A percentile compares a stretch with the other conserved stretches of the same genome.
phyloP scores from a whole-genome alignment of 176 grass and related monocot species.

The Oropetium thomaeum region DNA sequence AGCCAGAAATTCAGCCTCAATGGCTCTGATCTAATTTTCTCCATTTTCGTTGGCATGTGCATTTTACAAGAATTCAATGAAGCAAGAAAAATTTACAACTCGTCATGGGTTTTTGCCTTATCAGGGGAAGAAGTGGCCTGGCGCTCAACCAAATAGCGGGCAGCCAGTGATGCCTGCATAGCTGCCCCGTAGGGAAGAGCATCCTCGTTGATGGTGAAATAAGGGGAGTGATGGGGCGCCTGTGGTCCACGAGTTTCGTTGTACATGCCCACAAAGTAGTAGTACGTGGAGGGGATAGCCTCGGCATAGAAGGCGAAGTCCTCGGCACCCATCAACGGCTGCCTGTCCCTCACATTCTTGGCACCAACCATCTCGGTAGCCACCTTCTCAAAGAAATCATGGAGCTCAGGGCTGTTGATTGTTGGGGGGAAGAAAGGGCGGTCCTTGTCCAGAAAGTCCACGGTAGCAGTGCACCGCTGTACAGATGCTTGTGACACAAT shows the following conservation, averaged over 20 bases:
- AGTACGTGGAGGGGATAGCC: conserved; percentile 52
- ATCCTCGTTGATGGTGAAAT: conserved; percentile 73
- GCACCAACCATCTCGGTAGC: conserved; percentile 54
- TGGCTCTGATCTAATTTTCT: background rate
- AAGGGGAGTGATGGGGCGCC: conserved; percentile 54
- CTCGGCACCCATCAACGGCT: conserved; percentile 73
- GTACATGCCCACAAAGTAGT: conserved; percentile 80
- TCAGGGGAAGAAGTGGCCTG: background rate
- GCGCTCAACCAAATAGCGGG: conserved; percentile 64
- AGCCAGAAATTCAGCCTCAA: conserved; percentile 1
- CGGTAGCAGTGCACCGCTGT: conserved; percentile 75
- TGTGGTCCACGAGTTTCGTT: conserved; percentile 28
- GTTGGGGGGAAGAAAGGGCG: conserved; percentile 71
- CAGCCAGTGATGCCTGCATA: conserved; percentile 65
- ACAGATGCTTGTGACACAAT: conserved; percentile 91
- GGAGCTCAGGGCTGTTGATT: conserved; percentile 54
- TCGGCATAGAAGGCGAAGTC: conserved; percentile 82
- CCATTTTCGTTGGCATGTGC: background rate
- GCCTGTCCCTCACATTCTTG: conserved; percentile 57
- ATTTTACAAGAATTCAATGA: background rate
- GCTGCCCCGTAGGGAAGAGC: conserved; percentile 66
- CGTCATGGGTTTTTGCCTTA: conserved; percentile 45
- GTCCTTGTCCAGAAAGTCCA: conserved; percentile 52
- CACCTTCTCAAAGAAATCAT: conserved; percentile 61
- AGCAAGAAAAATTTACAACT: conserved; percentile 52